Conservation (phyloP, 2,329 filamentous ascomycete genomes). For the Pochonia chlamydosporia region DNA sequence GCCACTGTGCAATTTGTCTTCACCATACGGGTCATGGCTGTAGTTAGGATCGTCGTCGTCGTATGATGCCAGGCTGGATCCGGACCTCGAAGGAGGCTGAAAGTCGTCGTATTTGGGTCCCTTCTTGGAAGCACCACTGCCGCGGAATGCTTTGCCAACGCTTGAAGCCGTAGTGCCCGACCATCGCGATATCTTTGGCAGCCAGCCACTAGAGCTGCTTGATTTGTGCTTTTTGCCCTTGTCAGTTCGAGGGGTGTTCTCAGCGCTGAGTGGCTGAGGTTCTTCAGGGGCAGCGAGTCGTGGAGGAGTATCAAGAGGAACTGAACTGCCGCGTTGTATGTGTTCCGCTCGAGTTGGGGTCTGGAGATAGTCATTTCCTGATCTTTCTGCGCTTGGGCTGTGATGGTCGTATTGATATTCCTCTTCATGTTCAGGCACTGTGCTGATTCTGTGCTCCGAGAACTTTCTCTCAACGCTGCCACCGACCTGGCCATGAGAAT, state of each 20-base stretch:
- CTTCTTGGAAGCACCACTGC: constrained; percentile 52
- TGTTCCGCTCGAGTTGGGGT: constrained; percentile 50
- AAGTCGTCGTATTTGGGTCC: constrained; percentile 56
- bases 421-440: constrained; percentile 78
- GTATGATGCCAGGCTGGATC: constrained; percentile 66
- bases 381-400: constrained; percentile 32
- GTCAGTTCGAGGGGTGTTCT: constrained; percentile 69
- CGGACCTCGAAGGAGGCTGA: constrained; percentile 63
- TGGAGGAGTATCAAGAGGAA: constrained; percentile 54
- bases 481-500: constrained; percentile 35
- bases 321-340: constrained; percentile 44
- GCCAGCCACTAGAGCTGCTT: constrained; percentile 68
- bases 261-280: constrained; percentile 53
- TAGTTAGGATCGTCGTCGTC: constrained; percentile 49
- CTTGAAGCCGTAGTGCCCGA: constrained; percentile 93
- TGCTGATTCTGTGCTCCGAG: constrained; percentile 81
- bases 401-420: constrained; percentile 55
- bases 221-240: constrained; percentile 87
- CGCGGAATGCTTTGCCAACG: constrained; percentile 70
- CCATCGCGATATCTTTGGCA: constrained; percentile 95
- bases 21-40: constrained; percentile 47
- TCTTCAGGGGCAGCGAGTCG: constrained; percentile 38
- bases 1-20: constrained; percentile 54
- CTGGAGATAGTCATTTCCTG: constrained; percentile 44
- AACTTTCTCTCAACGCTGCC: constrained; percentile 49